Conservation (phyloP, 2,329 filamentous ascomycete genomes). For the Phyllosticta citribraziliensis region DNA sequence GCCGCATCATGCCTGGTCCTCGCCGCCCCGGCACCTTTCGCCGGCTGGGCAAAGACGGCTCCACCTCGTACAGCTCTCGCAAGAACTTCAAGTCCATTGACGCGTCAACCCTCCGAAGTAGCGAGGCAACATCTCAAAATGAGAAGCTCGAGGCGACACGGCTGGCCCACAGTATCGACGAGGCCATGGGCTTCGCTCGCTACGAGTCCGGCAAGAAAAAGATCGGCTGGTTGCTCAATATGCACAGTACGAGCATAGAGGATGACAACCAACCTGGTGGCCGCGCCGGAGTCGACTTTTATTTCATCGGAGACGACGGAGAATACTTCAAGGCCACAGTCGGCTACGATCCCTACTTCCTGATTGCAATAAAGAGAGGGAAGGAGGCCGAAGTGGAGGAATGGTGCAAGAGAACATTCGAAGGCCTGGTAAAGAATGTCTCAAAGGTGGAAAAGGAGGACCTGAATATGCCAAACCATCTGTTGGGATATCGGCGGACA, state of each 20-base stretch:
- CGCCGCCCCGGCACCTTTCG: conserved; percentile 33
- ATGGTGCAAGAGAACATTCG: conserved; percentile 72
- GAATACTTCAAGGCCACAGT: conserved; percentile 91
- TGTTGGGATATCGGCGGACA: conserved; percentile 79
- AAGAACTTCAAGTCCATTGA: conserved; percentile 65
- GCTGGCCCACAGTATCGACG: conserved; percentile 82
- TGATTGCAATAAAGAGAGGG: conserved; percentile 81
- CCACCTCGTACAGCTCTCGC: conserved; percentile 40
- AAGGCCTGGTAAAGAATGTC: conserved; percentile 71
- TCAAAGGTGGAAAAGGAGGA: conserved; percentile 84
- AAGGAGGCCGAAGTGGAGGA: conserved; percentile 92
- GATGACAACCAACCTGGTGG: conserved; percentile 78
- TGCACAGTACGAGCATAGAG: conserved; percentile 78
- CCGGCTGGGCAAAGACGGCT: conserved; percentile 33
- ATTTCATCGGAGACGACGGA: conserved; percentile 70
- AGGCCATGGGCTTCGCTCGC: conserved; percentile 84
- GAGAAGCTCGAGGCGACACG: conserved; percentile 82
- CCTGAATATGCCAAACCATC: conserved; percentile 86
- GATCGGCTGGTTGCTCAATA: conserved; percentile 89
- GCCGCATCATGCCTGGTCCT: conserved; percentile 30
- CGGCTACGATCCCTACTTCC: conserved; percentile 93
- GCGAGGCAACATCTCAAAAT: conserved; percentile 81
- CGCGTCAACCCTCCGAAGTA: conserved; percentile 59
- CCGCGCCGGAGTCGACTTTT: conserved; percentile 86
- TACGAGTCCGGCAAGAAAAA: conserved; percentile 82